These are phyloP conservation scores for Cytospora paraplurivora DNA, from an alignment of 2,329 filamentous ascomycete genomes.

Conservation along the genomic window DNA sequence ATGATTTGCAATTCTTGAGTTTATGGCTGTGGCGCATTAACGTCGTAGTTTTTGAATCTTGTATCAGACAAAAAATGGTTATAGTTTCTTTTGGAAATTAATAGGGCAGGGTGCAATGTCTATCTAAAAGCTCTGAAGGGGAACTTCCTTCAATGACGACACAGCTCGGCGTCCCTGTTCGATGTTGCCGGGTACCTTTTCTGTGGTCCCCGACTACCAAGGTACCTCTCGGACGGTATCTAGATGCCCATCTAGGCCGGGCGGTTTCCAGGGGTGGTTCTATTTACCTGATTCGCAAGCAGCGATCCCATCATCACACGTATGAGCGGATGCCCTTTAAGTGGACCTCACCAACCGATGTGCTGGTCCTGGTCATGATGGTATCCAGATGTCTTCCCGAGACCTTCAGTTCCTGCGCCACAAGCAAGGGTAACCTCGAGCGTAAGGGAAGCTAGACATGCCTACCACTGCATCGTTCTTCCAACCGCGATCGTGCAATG, in stretches of 20 bases:
- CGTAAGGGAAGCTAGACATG: no score
- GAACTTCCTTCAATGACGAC: not conserved
- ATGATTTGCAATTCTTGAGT: constrained; percentile 9
- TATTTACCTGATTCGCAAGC: not conserved
- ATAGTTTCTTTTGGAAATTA: not conserved
- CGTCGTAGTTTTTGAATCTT: not conserved
- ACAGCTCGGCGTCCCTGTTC: not conserved
- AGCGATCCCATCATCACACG: not conserved
- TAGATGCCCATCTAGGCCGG: no score
- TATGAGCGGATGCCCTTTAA: not conserved
- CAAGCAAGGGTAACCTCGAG: no score
- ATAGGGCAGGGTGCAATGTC: not conserved
- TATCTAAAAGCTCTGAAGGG: not conserved
- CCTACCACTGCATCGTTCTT: no score
- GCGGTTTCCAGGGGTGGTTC: no score
- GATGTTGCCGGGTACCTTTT: not conserved
- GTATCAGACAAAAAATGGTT: not conserved
- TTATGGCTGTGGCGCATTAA: not conserved
- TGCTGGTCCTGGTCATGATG: no score
- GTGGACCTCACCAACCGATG: not conserved
- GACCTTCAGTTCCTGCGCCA: no score
- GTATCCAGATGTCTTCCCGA: no score
- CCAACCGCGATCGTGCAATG: no score
- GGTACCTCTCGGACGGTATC: not conserved
- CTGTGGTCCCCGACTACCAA: not conserved